These are phyloP conservation scores for Hypoxylon fuscum DNA, from an alignment of 495 filamentous ascomycete genomes.

Conservation along the genomic window DNA sequence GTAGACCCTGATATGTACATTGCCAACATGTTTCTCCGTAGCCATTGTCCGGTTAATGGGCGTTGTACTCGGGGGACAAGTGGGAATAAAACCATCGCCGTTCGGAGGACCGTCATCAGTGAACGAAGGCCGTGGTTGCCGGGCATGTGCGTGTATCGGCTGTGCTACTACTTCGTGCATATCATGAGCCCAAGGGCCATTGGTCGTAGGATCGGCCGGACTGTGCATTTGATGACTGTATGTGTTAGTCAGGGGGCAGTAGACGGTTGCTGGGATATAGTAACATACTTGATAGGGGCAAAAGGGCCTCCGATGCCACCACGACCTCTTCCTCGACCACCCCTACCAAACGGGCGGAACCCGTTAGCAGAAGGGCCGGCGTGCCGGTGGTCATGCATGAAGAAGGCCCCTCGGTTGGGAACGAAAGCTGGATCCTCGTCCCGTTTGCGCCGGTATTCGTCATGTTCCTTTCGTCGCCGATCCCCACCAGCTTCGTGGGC, in stretches of 20 bases:
- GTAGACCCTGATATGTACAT: constrained; percentile 82
- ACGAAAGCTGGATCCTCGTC: constrained; percentile 94
- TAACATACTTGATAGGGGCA: constrained; percentile 66
- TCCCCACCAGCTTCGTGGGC: constrained; percentile 66
- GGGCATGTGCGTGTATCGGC: constrained; percentile 47
- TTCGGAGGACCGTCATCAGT: constrained; percentile 55
- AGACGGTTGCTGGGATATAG: constrained; percentile 13
- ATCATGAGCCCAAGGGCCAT: constrained; percentile 90
- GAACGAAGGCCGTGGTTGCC: constrained; percentile 47
- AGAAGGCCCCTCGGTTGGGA: constrained; percentile 93
- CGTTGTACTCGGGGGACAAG: constrained; percentile 51
- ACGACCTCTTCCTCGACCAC: constrained; percentile 63
- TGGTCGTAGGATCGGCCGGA: constrained; percentile 65
- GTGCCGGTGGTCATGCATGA: constrained; percentile 93
- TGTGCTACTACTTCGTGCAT: constrained; percentile 85
- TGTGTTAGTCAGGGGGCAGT: constrained; percentile 40
- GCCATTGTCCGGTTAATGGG: constrained; percentile 68
- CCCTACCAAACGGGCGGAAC: constrained; percentile 74
- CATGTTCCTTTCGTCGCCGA: constrained; percentile 81
- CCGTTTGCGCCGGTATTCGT: constrained; percentile 85
- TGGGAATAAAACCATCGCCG: constrained; percentile 56
- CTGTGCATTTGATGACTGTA: constrained; percentile 55
- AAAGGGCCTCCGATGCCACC: constrained; percentile 61
- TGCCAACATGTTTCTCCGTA: constrained; percentile 71
- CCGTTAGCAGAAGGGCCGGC: constrained; percentile 77